A percentile compares a stretch with the other conserved stretches of the same genome.
phyloP scores from a whole-genome alignment of 371 early-diverging fungal species.

The Mucor lusitanicus region DNA sequence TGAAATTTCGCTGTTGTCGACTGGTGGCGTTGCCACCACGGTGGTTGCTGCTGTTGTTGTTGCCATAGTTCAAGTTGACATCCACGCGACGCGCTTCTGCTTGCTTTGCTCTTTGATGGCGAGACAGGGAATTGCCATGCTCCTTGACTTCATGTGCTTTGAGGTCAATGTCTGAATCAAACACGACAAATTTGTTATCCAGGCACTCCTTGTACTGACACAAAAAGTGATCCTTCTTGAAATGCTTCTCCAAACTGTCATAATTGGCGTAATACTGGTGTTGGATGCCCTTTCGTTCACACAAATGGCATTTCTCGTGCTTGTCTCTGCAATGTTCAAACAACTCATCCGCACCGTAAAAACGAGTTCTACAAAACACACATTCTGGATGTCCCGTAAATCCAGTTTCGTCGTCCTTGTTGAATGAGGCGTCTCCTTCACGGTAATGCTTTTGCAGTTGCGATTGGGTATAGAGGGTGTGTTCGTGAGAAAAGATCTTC shows the following conservation, averaged over 20 bases:
- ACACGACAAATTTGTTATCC: constrained; percentile 95
- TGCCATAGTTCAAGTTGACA: constrained; percentile 50
- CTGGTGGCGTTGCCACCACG: not conserved
- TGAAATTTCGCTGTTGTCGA: not conserved
- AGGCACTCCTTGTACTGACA: constrained; percentile 84
- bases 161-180: constrained; percentile 88
- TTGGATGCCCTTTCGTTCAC: constrained; percentile 70
- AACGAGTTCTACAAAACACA: constrained; percentile 81
- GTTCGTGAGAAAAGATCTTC: constrained; percentile 92
- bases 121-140: constrained; percentile 38
- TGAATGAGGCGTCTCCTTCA: constrained; percentile 59
- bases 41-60: not conserved
- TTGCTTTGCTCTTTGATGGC: constrained; percentile 38
- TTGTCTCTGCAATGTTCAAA: constrained; percentile 90
- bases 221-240: constrained; percentile 77
- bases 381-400: constrained; percentile 95
- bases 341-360: constrained; percentile 90
- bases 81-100: constrained; percentile 42
- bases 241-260: constrained; percentile 81
- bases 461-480: constrained; percentile 71
- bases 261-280: constrained; percentile 89
- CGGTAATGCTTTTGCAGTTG: constrained; percentile 74
- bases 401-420: constrained; percentile 67
- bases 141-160: constrained; percentile 77
- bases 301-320: constrained; percentile 95